Percentiles rank a stretch among this genome's conserved stretches.
phyloP scores from a whole-genome alignment of 2,329 filamentous ascomycete genomes.

The Fusarium paranaense region DNA sequence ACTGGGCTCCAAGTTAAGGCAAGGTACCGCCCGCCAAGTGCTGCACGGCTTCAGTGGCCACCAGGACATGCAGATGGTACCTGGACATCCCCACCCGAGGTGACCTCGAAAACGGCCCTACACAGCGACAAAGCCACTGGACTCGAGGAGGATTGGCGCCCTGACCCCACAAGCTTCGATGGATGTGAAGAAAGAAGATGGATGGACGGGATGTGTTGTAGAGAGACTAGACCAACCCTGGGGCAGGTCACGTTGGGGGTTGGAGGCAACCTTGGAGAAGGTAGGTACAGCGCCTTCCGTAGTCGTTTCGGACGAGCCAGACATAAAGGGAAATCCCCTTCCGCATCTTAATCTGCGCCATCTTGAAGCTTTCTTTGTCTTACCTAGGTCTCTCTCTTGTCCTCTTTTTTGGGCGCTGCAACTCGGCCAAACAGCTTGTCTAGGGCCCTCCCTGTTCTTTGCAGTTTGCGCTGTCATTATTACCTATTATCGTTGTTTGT shows the following conservation, averaged over 20 bases:
- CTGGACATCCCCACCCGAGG: constrained; percentile 24
- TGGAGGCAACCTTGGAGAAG: constrained; percentile 32
- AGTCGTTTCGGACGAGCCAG: constrained; percentile 29
- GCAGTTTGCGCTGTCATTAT: constrained; percentile 9
- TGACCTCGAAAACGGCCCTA: constrained; percentile 32
- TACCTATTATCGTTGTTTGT: constrained; percentile 4
- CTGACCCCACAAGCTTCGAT: constrained; percentile 36
- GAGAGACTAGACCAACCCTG: constrained; percentile 12
- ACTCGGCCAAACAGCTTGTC: background rate
- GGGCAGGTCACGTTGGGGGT: constrained; percentile 39
- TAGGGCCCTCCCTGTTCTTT: background rate
- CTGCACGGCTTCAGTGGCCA: constrained; percentile 11
- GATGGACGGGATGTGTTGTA: background rate
- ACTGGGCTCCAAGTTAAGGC: constrained; percentile 23
- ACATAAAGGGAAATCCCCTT: constrained; percentile 40
- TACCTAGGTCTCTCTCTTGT: background rate
- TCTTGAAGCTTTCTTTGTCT: constrained; percentile 3
- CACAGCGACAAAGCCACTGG: constrained; percentile 30
- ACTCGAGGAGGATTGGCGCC: constrained; percentile 29
- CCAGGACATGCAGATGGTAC: constrained; percentile 27
- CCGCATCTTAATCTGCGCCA: constrained; percentile 26
- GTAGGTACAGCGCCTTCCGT: constrained; percentile 9
- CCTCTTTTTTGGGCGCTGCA: constrained; percentile 5
- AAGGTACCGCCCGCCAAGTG: constrained; percentile 28
- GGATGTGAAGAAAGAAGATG: constrained; percentile 8